Conservation (phyloP, 495 filamentous ascomycete genomes). For the Neurospora pannonica region DNA sequence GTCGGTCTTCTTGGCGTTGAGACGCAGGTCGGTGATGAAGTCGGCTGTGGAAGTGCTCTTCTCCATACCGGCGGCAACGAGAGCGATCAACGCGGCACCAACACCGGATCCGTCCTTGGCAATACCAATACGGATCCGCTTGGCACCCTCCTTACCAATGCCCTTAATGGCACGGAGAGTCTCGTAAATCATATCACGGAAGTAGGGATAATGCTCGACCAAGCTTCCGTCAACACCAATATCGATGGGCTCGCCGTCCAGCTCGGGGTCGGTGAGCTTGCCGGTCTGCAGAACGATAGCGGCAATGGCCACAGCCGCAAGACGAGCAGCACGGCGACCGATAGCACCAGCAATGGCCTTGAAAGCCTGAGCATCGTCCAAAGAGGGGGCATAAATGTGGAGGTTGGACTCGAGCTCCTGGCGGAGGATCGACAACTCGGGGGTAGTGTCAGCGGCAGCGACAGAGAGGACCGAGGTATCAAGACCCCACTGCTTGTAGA, state of each 20-base stretch:
- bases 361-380: constrained; percentile 75
- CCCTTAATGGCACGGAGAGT: constrained; percentile 60
- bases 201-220: constrained; percentile 87
- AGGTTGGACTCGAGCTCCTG: constrained; percentile 67
- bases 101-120: constrained; percentile 92
- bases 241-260: constrained; percentile 59
- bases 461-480: constrained; percentile 80
- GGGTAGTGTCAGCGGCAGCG: constrained; percentile 63
- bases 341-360: constrained; percentile 73
- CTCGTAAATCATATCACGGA: constrained; percentile 66
- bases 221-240: constrained; percentile 85
- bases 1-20: constrained; percentile 9
- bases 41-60: constrained; percentile 18
- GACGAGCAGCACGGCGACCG: constrained; percentile 78
- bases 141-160: constrained; percentile 63
- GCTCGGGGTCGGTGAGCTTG: constrained; percentile 41
- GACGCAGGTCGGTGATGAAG: constrained; percentile 15
- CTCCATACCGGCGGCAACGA: constrained; percentile 52
- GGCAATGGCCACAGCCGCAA: constrained; percentile 76
- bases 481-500: constrained; percentile 81
- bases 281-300: constrained; percentile 70
- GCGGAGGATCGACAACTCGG: constrained; percentile 54
- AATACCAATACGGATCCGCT: constrained; percentile 79
- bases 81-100: constrained; percentile 81
- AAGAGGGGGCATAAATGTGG: constrained; percentile 57